Percentiles rank a stretch among this genome's conserved stretches.
Evolutionary conservation across 1,139 yeast genomes (phyloP).

Genomic region (Taiozyma sp.): DNA sequence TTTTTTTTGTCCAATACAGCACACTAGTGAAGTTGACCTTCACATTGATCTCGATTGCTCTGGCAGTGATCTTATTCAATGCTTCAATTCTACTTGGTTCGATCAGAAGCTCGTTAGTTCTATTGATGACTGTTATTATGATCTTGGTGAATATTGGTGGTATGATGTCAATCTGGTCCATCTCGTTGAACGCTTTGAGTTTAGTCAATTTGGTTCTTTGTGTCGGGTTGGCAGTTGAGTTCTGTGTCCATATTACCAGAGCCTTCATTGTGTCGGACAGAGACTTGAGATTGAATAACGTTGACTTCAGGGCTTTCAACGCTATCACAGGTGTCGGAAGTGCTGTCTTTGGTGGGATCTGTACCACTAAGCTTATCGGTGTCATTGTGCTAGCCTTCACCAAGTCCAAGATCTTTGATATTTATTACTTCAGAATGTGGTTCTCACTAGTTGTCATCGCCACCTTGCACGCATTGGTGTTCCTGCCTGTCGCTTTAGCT

Average conservation of each 20-base stretch:
- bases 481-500: constrained; percentile 72
- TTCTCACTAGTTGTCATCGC: constrained; percentile 73
- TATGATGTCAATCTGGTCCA: constrained; percentile 67
- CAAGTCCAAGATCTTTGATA: constrained; percentile 78
- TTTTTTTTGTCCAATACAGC: constrained; percentile 85
- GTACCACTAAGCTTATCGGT: constrained; percentile 85
- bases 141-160: constrained; percentile 76
- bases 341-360: constrained; percentile 85
- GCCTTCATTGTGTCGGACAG: constrained; percentile 45
- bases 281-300: constrained; percentile 27
- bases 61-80: constrained; percentile 48
- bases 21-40: constrained; percentile 57
- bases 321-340: constrained; percentile 79
- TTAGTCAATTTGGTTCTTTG: constrained; percentile 86
- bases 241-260: constrained; percentile 81
- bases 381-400: constrained; percentile 85
- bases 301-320: constrained; percentile 41
- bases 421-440: constrained; percentile 97
- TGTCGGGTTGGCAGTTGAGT: constrained; percentile 90
- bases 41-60: constrained; percentile 50
- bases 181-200: constrained; percentile 84
- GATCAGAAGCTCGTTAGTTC: constrained; percentile 48
- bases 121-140: constrained; percentile 56
- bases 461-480: constrained; percentile 69
- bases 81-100: constrained; percentile 67